Evolutionary conservation across 1,284 basidiomycete species (phyloP).

Genomic region (Chiua sp.): DNA sequence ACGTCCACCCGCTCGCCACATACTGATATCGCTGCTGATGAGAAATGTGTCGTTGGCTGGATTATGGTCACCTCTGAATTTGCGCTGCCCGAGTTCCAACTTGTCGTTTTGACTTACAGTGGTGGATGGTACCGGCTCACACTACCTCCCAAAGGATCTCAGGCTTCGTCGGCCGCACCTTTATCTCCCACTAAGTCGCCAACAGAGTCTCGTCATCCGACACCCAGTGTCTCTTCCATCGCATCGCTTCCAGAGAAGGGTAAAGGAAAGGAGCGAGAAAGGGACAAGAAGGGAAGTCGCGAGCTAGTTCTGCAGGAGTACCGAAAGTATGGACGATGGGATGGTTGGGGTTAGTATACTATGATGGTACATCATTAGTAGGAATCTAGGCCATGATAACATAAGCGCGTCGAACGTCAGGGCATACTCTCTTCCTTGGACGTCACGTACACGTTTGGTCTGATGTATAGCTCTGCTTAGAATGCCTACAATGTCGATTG

Average conservation of each 20-base stretch:
- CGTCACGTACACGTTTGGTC: no score
- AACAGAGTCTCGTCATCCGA: constrained; percentile 47
- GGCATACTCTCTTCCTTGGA: not conserved
- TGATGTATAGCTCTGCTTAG: not conserved
- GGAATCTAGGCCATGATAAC: not conserved
- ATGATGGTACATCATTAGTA: not conserved
- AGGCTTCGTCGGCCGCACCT: constrained; percentile 25
- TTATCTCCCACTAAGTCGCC: constrained; percentile 50
- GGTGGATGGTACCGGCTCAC: constrained; percentile 94
- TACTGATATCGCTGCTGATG: constrained; percentile 76
- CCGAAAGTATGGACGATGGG: constrained; percentile 81
- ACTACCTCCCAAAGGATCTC: constrained; percentile 56
- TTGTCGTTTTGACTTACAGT: constrained; percentile 85
- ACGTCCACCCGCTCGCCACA: constrained; percentile 61
- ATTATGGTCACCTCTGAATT: constrained; percentile 59
- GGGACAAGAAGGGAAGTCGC: constrained; percentile 62
- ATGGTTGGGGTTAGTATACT: constrained; percentile 78
- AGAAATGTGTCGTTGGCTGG: constrained; percentile 87
- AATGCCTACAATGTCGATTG: constrained; percentile 36
- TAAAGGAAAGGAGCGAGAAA: constrained; percentile 60
- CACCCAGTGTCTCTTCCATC: constrained; percentile 59
- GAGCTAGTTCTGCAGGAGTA: constrained; percentile 78
- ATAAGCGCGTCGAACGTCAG: not conserved
- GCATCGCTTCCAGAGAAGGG: constrained; percentile 59
- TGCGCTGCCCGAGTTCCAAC: constrained; percentile 64